Conservation (phyloP, 495 filamentous ascomycete genomes). For the Neurospora sp. region DNA sequence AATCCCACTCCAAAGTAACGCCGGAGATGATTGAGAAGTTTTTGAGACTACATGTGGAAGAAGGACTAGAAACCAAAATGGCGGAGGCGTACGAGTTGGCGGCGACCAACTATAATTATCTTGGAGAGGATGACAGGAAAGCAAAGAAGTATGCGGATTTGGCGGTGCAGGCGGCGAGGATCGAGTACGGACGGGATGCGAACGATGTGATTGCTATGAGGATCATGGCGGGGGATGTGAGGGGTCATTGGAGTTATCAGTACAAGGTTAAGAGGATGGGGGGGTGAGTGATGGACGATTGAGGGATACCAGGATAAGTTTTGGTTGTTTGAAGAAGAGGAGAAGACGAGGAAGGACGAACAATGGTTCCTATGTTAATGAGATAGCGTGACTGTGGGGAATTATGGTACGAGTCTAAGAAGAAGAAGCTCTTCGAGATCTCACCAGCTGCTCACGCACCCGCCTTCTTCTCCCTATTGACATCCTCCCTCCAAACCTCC, state of each 20-base stretch:
- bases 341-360: not conserved
- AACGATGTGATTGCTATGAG: constrained; percentile 16
- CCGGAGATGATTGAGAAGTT: constrained; percentile 20
- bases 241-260: constrained; percentile 14
- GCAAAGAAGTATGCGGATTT: constrained; percentile 19
- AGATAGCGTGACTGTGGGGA: no score
- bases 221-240: constrained; percentile 12
- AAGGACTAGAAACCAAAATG: constrained; percentile 18
- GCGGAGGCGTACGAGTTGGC: constrained; percentile 26
- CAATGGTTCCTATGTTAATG: no score
- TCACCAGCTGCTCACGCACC: not conserved
- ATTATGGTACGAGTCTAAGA: no score
- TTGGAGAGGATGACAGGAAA: constrained; percentile 11
- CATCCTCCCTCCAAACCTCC: not conserved
- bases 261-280: constrained; percentile 9
- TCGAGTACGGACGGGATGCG: constrained; percentile 17
- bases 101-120: constrained; percentile 30
- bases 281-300: constrained; percentile 18
- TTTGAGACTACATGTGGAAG: constrained; percentile 18
- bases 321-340: not conserved
- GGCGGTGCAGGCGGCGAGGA: constrained; percentile 19
- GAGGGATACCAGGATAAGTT: not conserved
- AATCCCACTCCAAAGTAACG: constrained; percentile 9
- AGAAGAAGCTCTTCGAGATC: no score
- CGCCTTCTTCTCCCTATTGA: not conserved